Conservation (phyloP, 768 basidiomycete species). For the Kwoniella newhampshirensis region DNA sequence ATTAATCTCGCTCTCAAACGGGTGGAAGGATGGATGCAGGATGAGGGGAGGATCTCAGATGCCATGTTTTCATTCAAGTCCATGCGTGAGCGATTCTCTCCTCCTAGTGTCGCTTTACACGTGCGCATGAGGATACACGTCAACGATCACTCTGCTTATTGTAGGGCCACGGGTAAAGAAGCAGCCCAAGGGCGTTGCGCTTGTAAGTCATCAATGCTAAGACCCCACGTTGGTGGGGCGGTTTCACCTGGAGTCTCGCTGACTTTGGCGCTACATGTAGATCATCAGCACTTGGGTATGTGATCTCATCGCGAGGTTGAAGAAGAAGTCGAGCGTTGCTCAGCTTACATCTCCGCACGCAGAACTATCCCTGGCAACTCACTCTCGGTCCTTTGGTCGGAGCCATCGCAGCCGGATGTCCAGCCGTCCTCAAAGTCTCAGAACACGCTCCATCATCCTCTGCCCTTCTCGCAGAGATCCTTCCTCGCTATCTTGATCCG, state of each 20-base stretch:
- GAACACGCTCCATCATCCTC: conserved; percentile 46
- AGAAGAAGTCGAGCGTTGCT: no score
- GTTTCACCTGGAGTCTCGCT: no score
- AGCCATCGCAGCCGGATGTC: conserved; percentile 54
- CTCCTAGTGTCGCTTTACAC: background rate
- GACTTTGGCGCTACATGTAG: conserved; percentile 17
- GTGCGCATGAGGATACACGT: background rate
- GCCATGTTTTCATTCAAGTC: conserved; percentile 43
- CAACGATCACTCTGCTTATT: background rate
- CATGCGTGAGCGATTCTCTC: conserved; percentile 33
- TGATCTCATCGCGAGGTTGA: no score
- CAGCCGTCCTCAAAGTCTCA: conserved; percentile 51
- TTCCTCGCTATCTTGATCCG: conserved; percentile 47
- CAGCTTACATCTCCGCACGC: conserved; percentile 1
- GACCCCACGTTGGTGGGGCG: no score
- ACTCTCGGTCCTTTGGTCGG: conserved; percentile 44
- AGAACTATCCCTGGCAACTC: conserved; percentile 52
- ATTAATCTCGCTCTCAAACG: conserved; percentile 45
- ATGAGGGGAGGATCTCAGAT: conserved; percentile 42
- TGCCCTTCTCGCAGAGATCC: conserved; percentile 39
- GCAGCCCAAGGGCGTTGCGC: conserved; percentile 49
- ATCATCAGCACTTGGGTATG: conserved; percentile 51
- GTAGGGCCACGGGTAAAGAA: conserved; percentile 45
- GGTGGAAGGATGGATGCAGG: conserved; percentile 48
- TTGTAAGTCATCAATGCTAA: conserved; percentile 23